Evolutionary conservation across 495 filamentous ascomycete species (phyloP), one percentile per base, ranked within the genome.

Genomic region (Penicillium egyptiacum): DNA sequence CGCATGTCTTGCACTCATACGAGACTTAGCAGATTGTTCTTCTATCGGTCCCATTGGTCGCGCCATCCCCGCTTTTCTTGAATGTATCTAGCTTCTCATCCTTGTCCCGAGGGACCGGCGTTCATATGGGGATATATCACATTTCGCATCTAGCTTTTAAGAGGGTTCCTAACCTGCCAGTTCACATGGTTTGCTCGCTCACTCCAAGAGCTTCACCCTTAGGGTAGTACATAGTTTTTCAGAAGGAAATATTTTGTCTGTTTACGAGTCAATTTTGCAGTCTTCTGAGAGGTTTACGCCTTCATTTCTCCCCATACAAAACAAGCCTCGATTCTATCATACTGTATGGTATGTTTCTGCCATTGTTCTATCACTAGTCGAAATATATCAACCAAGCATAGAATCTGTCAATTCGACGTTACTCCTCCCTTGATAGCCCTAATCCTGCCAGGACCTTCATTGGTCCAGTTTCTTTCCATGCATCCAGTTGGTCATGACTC

Each of bases 121-220:
- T 55, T 55, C 30, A 55, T 46, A 52, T 25, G 35, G 50, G 53
- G 30, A 55, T 44, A 55, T 55, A 55, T 55, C 53, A 55, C n/a
- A 39, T 55, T 44, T 39, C 16, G 41, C 39, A 44, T 55, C 44
- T 46, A 46, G 31, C 31, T 28, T 55, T 5, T 23, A 28, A 47
- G 49, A 35, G 3, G 42, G 12, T 25, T 37, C 16, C 26, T 11
- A 35, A 35, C 11, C 20, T 28, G 25, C 55, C 37, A 49, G 30
- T 41, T 7, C 43, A 17, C 26, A 47, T 43, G 20, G 19, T 42
- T 5, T 40, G 9, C 49, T 25, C 26, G 33, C 17, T 39, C 16
- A 17, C 23, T 30, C 25, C 26, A 53, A 35, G 28, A 48, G n/a
- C 35, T 26, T 33, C 8, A 25, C 26, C 11, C 9, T 8, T 28